These are phyloP conservation scores for Endoconidiophora laricicola DNA, from an alignment of 2,329 filamentous ascomycete genomes.

Conservation along the genomic window DNA sequence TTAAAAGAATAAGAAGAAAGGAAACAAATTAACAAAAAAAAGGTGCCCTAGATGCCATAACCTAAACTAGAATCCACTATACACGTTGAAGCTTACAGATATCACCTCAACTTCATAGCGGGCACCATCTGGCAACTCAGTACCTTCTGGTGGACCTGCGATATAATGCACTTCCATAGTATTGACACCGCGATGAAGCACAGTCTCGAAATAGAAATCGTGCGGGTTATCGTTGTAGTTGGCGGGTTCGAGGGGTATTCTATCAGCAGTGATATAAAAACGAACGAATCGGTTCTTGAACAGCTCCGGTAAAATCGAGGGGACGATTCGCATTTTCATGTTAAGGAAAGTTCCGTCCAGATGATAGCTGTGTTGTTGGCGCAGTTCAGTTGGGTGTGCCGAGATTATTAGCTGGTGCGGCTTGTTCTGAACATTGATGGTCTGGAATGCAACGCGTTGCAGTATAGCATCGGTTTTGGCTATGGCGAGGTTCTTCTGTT, in stretches of 20 bases:
- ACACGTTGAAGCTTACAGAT: slow-evolving; percentile 50
- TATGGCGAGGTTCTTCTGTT: not conserved
- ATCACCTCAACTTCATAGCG: slow-evolving; percentile 65
- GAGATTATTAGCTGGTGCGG: slow-evolving; percentile 46
- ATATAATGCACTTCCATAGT: slow-evolving; percentile 64
- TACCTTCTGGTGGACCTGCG: slow-evolving; percentile 46
- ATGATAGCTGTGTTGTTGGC: slow-evolving; percentile 11
- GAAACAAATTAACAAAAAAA: not conserved
- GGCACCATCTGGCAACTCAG: slow-evolving; percentile 38
- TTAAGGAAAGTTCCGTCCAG: slow-evolving; percentile 10
- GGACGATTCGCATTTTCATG: slow-evolving; percentile 12
- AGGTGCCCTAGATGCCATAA: not conserved
- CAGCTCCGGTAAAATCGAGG: slow-evolving; percentile 3
- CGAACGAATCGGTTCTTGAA: slow-evolving; percentile 12
- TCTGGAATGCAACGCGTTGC: slow-evolving; percentile 30
- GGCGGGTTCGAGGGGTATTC: slow-evolving; percentile 37
- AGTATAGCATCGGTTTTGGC: slow-evolving; percentile 6
- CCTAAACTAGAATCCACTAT: slow-evolving; percentile 5
- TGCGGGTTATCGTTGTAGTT: slow-evolving; percentile 38
- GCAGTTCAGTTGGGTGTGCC: slow-evolving; percentile 11
- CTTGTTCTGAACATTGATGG: slow-evolving; percentile 54
- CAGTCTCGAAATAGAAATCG: slow-evolving; percentile 59
- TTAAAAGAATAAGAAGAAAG: not conserved
- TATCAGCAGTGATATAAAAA: slow-evolving; percentile 28
- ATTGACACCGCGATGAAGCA: slow-evolving; percentile 56